Percentiles rank a stretch among this genome's conserved stretches.
phyloP scores from a whole-genome alignment of 1,284 basidiomycete species.

The Moesziomyces parantarcticus region DNA sequence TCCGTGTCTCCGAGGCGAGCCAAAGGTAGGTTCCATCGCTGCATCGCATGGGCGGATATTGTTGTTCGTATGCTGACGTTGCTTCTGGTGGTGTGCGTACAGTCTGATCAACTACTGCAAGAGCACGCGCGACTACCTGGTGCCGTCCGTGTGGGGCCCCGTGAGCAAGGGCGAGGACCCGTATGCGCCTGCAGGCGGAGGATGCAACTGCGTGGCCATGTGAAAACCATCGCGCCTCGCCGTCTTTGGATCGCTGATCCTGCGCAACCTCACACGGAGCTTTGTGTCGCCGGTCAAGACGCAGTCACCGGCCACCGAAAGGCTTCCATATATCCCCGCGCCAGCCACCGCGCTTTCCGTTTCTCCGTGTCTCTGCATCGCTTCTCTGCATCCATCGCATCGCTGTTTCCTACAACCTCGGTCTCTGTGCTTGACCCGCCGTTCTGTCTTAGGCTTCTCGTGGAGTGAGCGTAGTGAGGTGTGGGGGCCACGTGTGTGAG shows the following conservation, averaged over 20 bases:
- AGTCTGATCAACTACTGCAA: constrained; percentile 92
- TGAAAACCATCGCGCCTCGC: constrained; percentile 7
- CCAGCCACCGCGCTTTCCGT: no score
- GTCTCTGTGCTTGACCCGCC: no score
- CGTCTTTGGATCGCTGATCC: neutral
- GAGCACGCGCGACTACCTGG: constrained; percentile 86
- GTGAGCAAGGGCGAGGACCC: constrained; percentile 87
- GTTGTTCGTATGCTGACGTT: neutral
- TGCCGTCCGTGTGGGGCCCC: constrained; percentile 93
- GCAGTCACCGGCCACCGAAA: no score
- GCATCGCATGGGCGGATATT: neutral
- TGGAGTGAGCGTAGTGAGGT: no score
- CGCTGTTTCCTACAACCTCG: no score
- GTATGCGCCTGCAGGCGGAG: constrained; percentile 76
- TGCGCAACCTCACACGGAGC: neutral
- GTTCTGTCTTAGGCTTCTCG: no score
- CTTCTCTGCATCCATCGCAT: constrained; percentile 10
- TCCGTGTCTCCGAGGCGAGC: constrained; percentile 89
- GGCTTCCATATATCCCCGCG: constrained; percentile 27
- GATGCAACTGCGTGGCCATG: constrained; percentile 70
- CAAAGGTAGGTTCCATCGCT: constrained; percentile 75
- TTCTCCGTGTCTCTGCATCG: constrained; percentile 13
- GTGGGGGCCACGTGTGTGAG: neutral
- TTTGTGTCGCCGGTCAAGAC: neutral
- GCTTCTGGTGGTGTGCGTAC: neutral